Conservation (phyloP, 176 grass and related monocot species). For the Urochloa ruziziensis region DNA sequence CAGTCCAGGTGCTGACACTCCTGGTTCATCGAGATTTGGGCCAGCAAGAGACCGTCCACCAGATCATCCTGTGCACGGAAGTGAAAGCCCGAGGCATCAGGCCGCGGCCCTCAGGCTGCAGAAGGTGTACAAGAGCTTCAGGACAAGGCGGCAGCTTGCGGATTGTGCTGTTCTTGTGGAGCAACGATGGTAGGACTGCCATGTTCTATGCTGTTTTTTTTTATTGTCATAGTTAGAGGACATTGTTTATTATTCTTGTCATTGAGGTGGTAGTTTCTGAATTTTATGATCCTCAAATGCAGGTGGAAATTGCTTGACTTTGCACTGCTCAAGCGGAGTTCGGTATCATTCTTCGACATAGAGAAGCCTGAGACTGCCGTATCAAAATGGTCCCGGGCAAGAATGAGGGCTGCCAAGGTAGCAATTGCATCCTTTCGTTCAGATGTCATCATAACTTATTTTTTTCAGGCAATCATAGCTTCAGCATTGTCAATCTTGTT, state of each 20-base stretch:
- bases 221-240: background rate
- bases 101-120: constrained; percentile 70
- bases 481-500: background rate
- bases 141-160: constrained; percentile 74
- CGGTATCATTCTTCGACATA: constrained; percentile 80
- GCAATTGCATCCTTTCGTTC: constrained; percentile 14
- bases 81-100: constrained; percentile 48
- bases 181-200: constrained; percentile 58
- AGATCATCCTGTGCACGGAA: constrained; percentile 24
- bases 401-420: constrained; percentile 73
- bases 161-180: constrained; percentile 81
- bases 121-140: constrained; percentile 92
- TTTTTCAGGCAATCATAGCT: background rate
- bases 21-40: constrained; percentile 34
- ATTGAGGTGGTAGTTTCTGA: background rate
- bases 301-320: constrained; percentile 95
- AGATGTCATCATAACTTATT: background rate
- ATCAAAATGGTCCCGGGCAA: constrained; percentile 78
- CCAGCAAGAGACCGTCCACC: constrained; percentile 3
- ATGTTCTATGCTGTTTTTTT: background rate
- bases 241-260: background rate
- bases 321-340: constrained; percentile 72
- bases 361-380: constrained; percentile 61
- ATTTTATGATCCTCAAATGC: constrained; percentile 7
- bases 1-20: background rate